Percentiles rank a stretch among this genome's conserved stretches.
phyloP scores from a whole-genome alignment of 108 stramenopile species.

The Cylindrotheca fusiformis region DNA sequence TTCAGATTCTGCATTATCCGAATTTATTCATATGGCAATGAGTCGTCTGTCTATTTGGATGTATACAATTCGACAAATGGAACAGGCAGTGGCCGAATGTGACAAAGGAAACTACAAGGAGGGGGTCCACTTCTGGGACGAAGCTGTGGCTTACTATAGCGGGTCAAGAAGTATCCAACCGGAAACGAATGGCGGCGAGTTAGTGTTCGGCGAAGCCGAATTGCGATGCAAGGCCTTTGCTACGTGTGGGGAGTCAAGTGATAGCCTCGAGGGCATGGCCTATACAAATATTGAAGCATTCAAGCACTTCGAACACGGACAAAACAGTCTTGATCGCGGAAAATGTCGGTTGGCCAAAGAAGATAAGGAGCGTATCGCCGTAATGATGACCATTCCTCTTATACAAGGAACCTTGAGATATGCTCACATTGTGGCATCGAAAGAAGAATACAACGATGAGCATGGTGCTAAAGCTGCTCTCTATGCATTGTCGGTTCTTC shows the following conservation, averaged over 20 bases:
- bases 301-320: constrained; percentile 45
- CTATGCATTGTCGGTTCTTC: constrained; percentile 70
- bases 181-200: constrained; percentile 47
- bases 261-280: constrained; percentile 39
- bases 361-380: constrained; percentile 43
- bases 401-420: constrained; percentile 70
- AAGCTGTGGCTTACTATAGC: constrained; percentile 62
- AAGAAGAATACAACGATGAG: constrained; percentile 48
- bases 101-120: constrained; percentile 38
- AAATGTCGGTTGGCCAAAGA: constrained; percentile 48
- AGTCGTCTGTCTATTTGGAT: constrained; percentile 62
- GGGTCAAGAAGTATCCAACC: constrained; percentile 38
- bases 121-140: constrained; percentile 65
- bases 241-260: constrained; percentile 56
- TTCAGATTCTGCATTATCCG: background rate
- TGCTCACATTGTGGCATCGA: constrained; percentile 42
- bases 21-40: constrained; percentile 58
- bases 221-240: constrained; percentile 69
- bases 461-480: constrained; percentile 55
- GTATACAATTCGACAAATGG: constrained; percentile 62
- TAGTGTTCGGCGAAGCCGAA: constrained; percentile 68
- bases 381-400: constrained; percentile 68
- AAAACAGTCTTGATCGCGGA: constrained; percentile 37
- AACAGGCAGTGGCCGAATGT: constrained; percentile 80
- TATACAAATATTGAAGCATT: constrained; percentile 66